Evolutionary conservation across 306 rosid species (phyloP).

Genomic region (Malus fusca): DNA sequence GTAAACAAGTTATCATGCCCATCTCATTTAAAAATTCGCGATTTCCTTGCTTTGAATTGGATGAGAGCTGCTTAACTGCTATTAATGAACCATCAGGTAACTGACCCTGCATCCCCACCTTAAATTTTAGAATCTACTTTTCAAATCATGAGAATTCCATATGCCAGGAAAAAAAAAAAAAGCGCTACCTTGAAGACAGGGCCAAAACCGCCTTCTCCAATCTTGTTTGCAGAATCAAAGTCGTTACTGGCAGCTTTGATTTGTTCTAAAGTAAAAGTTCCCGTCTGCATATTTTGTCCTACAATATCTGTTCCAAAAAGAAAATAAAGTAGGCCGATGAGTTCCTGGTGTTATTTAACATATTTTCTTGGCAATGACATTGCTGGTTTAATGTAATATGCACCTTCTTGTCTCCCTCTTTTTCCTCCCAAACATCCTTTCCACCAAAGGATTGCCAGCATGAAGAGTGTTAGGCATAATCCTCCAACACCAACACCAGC

Average conservation of each 20-base stretch:
- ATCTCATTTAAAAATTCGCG: slow-evolving; percentile 67
- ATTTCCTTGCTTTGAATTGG: slow-evolving; percentile 61
- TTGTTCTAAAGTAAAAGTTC: slow-evolving; percentile 44
- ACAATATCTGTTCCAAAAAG: slow-evolving; percentile 18
- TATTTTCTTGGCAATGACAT: background rate
- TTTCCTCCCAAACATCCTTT: slow-evolving; percentile 21
- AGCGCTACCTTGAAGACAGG: slow-evolving; percentile 37
- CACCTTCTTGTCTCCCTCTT: slow-evolving; percentile 15
- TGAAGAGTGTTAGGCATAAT: slow-evolving; percentile 18
- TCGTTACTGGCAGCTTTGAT: slow-evolving; percentile 36
- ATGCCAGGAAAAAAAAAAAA: background rate
- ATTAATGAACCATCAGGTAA: slow-evolving; percentile 47
- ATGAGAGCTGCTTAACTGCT: slow-evolving; percentile 70
- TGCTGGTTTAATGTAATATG: background rate
- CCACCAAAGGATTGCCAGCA: slow-evolving; percentile 39
- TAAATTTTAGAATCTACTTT: background rate
- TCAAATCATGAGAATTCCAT: background rate
- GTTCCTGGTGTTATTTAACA: background rate
- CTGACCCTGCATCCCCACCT: slow-evolving; percentile 38
- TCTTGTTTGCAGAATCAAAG: slow-evolving; percentile 38
- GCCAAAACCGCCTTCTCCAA: slow-evolving; percentile 59
- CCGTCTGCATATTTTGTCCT: slow-evolving; percentile 26
- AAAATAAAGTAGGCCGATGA: background rate
- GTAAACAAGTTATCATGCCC: slow-evolving; percentile 54
- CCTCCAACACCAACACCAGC: slow-evolving; percentile 23